Conservation (phyloP, 148 eudicot genomes). For the Rhododendron kiyosumense region DNA sequence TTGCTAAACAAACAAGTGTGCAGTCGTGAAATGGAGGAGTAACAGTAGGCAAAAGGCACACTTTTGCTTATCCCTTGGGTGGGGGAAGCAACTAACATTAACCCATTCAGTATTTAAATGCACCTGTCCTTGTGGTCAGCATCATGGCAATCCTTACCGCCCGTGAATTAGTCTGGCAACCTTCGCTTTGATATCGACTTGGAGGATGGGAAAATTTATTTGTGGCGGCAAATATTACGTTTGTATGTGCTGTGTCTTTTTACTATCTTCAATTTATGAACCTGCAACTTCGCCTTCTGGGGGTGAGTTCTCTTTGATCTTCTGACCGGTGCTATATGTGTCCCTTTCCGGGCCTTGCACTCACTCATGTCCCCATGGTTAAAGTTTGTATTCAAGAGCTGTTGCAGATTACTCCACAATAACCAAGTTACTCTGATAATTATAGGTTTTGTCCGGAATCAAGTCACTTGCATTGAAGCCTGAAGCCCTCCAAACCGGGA, state of each 20-base stretch:
- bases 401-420: neutral
- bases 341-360: too few relatives aligned
- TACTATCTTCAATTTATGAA: neutral
- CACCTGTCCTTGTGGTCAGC: neutral
- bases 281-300: too few relatives aligned
- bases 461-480: conserved; percentile 56
- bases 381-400: neutral
- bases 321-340: too few relatives aligned
- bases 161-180: neutral
- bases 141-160: neutral
- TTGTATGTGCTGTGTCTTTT: neutral
- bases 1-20: neutral
- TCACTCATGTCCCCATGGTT: neutral
- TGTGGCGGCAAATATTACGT: neutral
- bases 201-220: neutral
- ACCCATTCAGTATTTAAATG: neutral
- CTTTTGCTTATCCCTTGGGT: neutral
- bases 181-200: neutral
- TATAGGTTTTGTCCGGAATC: conserved; percentile 74
- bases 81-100: neutral
- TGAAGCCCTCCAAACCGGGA: conserved; percentile 60
- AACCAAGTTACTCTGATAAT: conserved; percentile 10
- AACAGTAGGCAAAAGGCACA: neutral
- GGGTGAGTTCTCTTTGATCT: too few relatives aligned
- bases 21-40: neutral